Percentiles rank a stretch among this genome's conserved stretches.
Conservation (phyloP, 2,329 filamentous ascomycete genomes). For the Penicillium sp. region DNA sequence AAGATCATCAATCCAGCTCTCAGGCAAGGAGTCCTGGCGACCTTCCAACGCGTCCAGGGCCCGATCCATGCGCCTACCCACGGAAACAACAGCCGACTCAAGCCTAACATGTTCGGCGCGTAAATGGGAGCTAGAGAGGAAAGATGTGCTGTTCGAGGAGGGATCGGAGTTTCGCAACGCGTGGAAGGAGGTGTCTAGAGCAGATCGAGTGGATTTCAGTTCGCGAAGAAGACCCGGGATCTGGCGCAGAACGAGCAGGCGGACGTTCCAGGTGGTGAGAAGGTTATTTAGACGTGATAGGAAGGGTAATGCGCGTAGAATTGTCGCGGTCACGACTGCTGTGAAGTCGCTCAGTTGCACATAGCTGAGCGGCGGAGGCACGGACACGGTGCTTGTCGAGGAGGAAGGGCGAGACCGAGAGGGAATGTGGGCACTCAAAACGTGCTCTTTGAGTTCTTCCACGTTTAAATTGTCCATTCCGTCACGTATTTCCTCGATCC, state of each 20-base stretch:
- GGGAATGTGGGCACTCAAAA: conserved; percentile 78
- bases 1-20: conserved; percentile 84
- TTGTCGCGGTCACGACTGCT: conserved; percentile 85
- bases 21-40: conserved; percentile 79
- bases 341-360: conserved; percentile 85
- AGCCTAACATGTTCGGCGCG: conserved; percentile 58
- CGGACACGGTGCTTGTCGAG: conserved; percentile 49
- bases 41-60: conserved; percentile 90
- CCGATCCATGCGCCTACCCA: conserved; percentile 76
- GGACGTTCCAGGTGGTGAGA: conserved; percentile 77
- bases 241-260: conserved; percentile 74
- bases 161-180: conserved; percentile 30
- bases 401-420: conserved; percentile 60
- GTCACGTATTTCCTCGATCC: conserved; percentile 72
- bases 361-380: conserved; percentile 54
- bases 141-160: conserved; percentile 30
- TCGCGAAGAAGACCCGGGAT: conserved; percentile 70
- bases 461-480: conserved; percentile 49
- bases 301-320: conserved; percentile 84
- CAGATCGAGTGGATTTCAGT: conserved; percentile 53
- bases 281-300: conserved; percentile 73
- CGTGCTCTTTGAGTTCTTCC: conserved; percentile 85
- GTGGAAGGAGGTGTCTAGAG: conserved; percentile 39
- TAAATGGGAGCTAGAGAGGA: conserved; percentile 44
- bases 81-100: conserved; percentile 68